Percentiles rank a stretch among this genome's conserved stretches.
Evolutionary conservation across 805 yeast genomes (phyloP).

Genomic region (Millerozyma miso): DNA sequence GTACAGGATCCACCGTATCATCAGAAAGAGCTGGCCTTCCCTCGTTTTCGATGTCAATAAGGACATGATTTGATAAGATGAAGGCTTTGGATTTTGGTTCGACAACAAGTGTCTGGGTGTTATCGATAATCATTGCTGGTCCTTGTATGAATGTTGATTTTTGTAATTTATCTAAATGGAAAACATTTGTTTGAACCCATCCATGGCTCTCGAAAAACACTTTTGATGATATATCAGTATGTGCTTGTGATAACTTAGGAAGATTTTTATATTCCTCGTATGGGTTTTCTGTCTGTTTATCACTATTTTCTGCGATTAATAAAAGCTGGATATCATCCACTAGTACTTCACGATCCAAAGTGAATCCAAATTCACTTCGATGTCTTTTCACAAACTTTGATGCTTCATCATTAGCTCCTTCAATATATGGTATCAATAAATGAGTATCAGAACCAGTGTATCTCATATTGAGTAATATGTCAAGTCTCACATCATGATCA

Average conservation of each 20-base stretch:
- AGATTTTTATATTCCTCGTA: slow-evolving; percentile 28
- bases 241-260: neutral
- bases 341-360: slow-evolving; percentile 28
- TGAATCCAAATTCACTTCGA: slow-evolving; percentile 33
- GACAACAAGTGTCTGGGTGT: slow-evolving; percentile 19
- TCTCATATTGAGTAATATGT: slow-evolving; percentile 70
- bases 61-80: slow-evolving; percentile 25
- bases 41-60: slow-evolving; percentile 26
- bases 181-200: slow-evolving; percentile 24
- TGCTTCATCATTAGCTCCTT: slow-evolving; percentile 21
- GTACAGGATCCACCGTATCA: slow-evolving; percentile 31
- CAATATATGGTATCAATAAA: slow-evolving; percentile 53
- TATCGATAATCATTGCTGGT: slow-evolving; percentile 28
- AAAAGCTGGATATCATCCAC: slow-evolving; percentile 37
- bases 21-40: slow-evolving; percentile 18
- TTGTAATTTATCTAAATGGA: slow-evolving; percentile 17
- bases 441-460: slow-evolving; percentile 90
- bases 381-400: slow-evolving; percentile 25
- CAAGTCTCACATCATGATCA: slow-evolving; percentile 44
- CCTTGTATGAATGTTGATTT: slow-evolving; percentile 18
- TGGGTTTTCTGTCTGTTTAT: slow-evolving; percentile 49
- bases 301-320: slow-evolving; percentile 59
- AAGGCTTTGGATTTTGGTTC: slow-evolving; percentile 30
- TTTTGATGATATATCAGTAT: slow-evolving; percentile 1
- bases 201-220: slow-evolving; percentile 29